These are phyloP conservation scores for Ogataea paraovalis DNA, from an alignment of 805 yeast species.

Conservation along the genomic window DNA sequence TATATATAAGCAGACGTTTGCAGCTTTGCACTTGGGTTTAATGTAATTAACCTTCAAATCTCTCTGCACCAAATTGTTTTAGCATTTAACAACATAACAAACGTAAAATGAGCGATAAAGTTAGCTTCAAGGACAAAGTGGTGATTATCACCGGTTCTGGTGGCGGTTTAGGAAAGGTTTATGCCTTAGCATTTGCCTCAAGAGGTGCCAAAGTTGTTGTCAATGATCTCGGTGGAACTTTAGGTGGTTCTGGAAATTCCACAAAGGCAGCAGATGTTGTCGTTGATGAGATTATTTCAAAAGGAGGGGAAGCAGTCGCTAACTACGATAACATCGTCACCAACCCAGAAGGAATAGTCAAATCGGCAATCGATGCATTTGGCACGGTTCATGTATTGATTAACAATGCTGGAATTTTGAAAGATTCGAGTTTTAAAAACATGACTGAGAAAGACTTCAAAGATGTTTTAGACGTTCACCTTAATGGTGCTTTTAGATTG, in stretches of 20 bases:
- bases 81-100: no score
- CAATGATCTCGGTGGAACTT: constrained; percentile 86
- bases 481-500: constrained; percentile 82
- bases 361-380: constrained; percentile 79
- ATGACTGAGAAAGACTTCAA: constrained; percentile 79
- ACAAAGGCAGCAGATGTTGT: constrained; percentile 81
- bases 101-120: constrained; percentile 10
- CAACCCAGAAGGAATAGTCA: constrained; percentile 78
- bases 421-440: constrained; percentile 83
- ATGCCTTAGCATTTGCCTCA: constrained; percentile 81
- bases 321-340: constrained; percentile 86
- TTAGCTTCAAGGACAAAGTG: constrained; percentile 73
- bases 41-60: no score
- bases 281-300: constrained; percentile 71
- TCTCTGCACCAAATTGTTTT: no score
- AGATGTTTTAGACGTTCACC: constrained; percentile 79
- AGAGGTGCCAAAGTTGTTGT: constrained; percentile 95
- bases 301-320: constrained; percentile 87
- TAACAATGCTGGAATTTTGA: constrained; percentile 92
- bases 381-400: constrained; percentile 86
- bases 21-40: no score
- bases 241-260: constrained; percentile 68
- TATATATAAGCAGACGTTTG: background rate
- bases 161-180: constrained; percentile 89
- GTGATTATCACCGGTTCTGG: constrained; percentile 97